These are phyloP conservation scores for Calophaca sinica DNA, from an alignment of 306 rosid species.

Conservation along the genomic window DNA sequence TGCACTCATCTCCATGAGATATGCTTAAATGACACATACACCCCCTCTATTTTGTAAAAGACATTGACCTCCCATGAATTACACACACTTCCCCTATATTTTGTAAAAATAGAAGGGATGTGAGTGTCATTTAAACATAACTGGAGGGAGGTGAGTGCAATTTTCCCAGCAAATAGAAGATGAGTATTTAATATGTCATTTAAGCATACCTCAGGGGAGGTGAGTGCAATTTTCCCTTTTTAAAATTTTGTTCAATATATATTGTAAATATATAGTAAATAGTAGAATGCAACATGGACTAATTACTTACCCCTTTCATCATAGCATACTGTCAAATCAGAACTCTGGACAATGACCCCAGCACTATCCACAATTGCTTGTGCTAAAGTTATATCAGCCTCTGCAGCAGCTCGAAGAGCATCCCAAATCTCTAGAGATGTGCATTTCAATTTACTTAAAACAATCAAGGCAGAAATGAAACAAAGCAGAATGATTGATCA, in stretches of 20 bases:
- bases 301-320: slow-evolving; percentile 94
- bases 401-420: slow-evolving; percentile 98
- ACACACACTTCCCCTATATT: too few species aligned
- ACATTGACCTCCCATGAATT: too few species aligned
- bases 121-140: neutral
- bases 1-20: neutral
- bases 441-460: slow-evolving; percentile 42
- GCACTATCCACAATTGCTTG: slow-evolving; percentile 97
- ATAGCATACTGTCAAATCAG: slow-evolving; percentile 92
- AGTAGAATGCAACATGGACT: slow-evolving; percentile 37
- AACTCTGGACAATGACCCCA: slow-evolving; percentile 93
- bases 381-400: slow-evolving; percentile 85
- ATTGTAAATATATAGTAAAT: slow-evolving; percentile 5
- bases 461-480: slow-evolving; percentile 14
- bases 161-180: too few species aligned
- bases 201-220: too few species aligned
- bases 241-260: neutral
- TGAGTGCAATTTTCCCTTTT: too few species aligned
- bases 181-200: too few species aligned
- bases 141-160: too few species aligned
- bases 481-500: slow-evolving; percentile 19
- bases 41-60: neutral
- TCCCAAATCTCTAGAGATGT: slow-evolving; percentile 90
- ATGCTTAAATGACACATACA: neutral
- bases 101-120: neutral